These are phyloP conservation scores for Leishmania mexicana DNA, from an alignment of 208 protist genomes.

Conservation along the genomic window DNA sequence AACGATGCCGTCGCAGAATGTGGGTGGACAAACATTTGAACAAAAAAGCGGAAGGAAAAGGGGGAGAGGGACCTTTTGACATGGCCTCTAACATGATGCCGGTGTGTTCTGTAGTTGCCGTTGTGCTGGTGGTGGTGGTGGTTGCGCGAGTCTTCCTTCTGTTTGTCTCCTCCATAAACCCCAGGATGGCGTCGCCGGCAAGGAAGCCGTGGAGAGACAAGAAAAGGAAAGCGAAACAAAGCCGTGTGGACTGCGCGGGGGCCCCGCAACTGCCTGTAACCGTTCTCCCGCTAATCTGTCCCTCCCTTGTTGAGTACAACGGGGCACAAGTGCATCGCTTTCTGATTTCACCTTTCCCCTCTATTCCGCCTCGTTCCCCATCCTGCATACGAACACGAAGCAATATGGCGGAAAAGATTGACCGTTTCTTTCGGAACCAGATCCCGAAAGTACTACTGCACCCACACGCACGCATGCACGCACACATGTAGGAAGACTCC, in stretches of 20 bases:
- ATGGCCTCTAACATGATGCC: not conserved
- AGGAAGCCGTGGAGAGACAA: not conserved
- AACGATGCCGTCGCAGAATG: not conserved
- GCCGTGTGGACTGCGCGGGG: not conserved
- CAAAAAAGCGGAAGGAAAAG: conserved; percentile 10
- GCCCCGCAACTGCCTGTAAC: not conserved
- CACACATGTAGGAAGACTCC: conserved; percentile 9
- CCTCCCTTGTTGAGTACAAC: not conserved
- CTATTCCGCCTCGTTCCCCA: not conserved
- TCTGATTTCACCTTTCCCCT: not conserved
- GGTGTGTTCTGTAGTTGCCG: not conserved
- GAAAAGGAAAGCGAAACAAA: not conserved
- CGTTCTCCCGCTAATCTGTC: not conserved
- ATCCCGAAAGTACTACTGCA: not conserved
- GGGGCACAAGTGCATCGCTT: not conserved
- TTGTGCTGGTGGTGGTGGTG: not conserved
- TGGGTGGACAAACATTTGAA: not conserved
- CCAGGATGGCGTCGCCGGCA: not conserved
- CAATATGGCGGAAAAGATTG: not conserved
- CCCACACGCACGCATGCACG: not conserved
- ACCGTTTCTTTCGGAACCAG: not conserved
- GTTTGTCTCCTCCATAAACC: not conserved
- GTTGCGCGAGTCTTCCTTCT: not conserved
- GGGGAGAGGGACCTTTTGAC: conserved; percentile 4
- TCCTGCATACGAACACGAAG: not conserved